phyloP scores from a whole-genome alignment of 202 grass and related monocot species.

The Schoenoplectus tabernaemontani region DNA sequence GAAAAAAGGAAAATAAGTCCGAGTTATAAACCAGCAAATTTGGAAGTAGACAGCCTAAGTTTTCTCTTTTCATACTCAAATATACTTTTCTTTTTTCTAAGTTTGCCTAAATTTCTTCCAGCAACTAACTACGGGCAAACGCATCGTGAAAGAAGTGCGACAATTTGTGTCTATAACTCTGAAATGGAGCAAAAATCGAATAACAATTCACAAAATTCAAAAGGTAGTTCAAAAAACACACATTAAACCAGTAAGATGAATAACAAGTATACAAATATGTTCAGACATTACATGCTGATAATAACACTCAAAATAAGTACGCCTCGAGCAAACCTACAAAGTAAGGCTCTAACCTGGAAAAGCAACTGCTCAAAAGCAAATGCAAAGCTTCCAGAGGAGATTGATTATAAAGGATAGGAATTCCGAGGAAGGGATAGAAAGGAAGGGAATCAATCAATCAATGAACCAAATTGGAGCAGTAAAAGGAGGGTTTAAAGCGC shows the following conservation, averaged over 20 bases:
- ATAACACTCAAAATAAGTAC: not conserved
- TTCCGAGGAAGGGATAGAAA: not conserved
- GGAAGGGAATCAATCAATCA: not conserved
- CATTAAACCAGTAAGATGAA: not conserved
- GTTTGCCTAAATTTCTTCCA: not conserved
- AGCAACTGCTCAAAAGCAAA: constrained; percentile 13
- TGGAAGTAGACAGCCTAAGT: not conserved
- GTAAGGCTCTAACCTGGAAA: not conserved
- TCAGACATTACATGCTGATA: not conserved
- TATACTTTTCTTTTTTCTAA: not conserved
- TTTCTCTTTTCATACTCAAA: not conserved
- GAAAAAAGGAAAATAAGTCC: not conserved
- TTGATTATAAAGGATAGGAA: constrained; percentile 5
- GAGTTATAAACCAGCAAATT: not conserved
- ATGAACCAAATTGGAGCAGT: not conserved
- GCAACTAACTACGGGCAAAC: not conserved
- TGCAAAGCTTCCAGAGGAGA: not conserved
- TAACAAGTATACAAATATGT: not conserved
- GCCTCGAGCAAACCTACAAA: not conserved
- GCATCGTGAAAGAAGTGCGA: not conserved
- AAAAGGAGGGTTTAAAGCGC: not conserved
- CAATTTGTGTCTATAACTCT: not conserved
- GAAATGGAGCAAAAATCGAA: not conserved
- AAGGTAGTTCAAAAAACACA: not conserved
- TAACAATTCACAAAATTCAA: not conserved